These are phyloP conservation scores for Lojkania enalia DNA, from an alignment of 2,329 filamentous ascomycete species.

Conservation along the genomic window DNA sequence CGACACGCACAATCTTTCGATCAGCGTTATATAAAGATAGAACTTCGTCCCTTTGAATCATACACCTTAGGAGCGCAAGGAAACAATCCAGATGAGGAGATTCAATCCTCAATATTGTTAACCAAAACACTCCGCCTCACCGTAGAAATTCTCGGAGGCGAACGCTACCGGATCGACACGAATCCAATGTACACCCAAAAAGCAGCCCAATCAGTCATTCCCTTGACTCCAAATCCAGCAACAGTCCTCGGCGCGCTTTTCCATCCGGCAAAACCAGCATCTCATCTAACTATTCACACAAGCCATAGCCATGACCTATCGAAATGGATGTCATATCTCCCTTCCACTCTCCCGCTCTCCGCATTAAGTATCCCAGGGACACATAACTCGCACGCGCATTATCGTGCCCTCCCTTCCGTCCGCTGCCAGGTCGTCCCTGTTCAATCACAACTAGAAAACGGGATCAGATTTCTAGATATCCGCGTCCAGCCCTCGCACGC, in stretches of 20 bases:
- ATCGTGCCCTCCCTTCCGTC: slow-evolving; percentile 85
- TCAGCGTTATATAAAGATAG: slow-evolving; percentile 64
- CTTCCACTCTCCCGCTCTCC: slow-evolving; percentile 72
- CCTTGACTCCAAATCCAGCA: slow-evolving; percentile 45
- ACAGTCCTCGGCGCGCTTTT: slow-evolving; percentile 50
- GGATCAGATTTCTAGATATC: slow-evolving; percentile 92
- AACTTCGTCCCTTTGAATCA: slow-evolving; percentile 69
- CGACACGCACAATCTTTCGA: slow-evolving; percentile 64
- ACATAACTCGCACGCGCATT: slow-evolving; percentile 87
- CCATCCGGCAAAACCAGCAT: slow-evolving; percentile 48
- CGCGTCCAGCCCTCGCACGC: slow-evolving; percentile 70
- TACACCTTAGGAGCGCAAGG: slow-evolving; percentile 61
- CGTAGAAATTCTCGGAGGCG: slow-evolving; percentile 63
- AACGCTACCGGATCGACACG: slow-evolving; percentile 71
- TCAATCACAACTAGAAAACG: slow-evolving; percentile 79
- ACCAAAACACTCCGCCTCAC: slow-evolving; percentile 71
- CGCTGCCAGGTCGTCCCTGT: slow-evolving; percentile 85
- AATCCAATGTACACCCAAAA: slow-evolving; percentile 59
- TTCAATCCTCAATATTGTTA: slow-evolving; percentile 18
- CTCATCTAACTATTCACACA: slow-evolving; percentile 36
- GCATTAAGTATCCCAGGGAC: slow-evolving; percentile 90
- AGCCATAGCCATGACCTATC: slow-evolving; percentile 56
- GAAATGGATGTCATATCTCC: slow-evolving; percentile 82
- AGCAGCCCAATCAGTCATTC: slow-evolving; percentile 42
- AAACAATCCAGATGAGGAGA: slow-evolving; percentile 52